These are phyloP conservation scores for Amphicarpaea edgeworthii DNA, from an alignment of 306 rosid genomes.

Conservation along the genomic window DNA sequence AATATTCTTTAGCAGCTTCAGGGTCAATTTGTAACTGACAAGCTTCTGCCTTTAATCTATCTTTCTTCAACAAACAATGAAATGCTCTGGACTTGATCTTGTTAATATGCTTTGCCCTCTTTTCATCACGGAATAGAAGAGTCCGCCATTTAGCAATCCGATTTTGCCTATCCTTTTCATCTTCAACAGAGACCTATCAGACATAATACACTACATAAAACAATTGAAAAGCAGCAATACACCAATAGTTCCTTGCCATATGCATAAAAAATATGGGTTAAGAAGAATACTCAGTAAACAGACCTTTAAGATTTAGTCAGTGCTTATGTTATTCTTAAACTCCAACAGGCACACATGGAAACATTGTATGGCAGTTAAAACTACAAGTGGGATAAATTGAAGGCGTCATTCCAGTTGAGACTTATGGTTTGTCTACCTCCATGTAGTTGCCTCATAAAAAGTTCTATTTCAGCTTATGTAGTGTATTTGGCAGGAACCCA, in stretches of 20 bases:
- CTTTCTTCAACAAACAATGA: constrained; percentile 83
- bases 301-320: background rate
- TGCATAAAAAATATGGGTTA: constrained; percentile 8
- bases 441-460: background rate
- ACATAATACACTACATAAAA: constrained; percentile 25
- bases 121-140: constrained; percentile 82
- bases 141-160: constrained; percentile 90
- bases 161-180: constrained; percentile 79
- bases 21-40: constrained; percentile 65
- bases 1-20: constrained; percentile 80
- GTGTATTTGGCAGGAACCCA: background rate
- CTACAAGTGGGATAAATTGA: background rate
- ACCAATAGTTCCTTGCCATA: constrained; percentile 1
- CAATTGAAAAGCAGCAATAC: constrained; percentile 8
- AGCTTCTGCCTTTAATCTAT: constrained; percentile 65
- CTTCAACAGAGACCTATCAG: constrained; percentile 74
- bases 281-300: background rate
- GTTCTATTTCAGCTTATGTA: background rate
- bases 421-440: background rate
- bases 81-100: constrained; percentile 86
- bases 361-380: background rate
- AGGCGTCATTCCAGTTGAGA: constrained; percentile 3
- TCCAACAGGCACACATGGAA: constrained; percentile 12
- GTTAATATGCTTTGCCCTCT: constrained; percentile 77
- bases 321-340: background rate